Evolutionary conservation across 371 early-diverging fungal genomes (phyloP).

Genomic region (Mucor mucedo): DNA sequence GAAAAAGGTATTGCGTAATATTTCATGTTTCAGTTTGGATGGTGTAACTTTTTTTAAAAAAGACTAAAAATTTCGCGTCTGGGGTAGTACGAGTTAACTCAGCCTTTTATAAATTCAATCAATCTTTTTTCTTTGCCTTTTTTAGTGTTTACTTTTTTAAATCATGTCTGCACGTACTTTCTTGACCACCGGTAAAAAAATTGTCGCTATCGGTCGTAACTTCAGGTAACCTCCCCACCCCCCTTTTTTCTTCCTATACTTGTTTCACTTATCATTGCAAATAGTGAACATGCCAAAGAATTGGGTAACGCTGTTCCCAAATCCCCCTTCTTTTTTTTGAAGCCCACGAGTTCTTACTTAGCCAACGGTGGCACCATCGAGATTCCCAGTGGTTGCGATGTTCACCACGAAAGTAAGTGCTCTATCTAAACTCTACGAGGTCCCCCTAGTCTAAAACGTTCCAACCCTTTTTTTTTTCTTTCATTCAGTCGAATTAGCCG

Average conservation of each 20-base stretch:
- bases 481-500: slow-evolving; percentile 83
- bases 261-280: too few relatives aligned
- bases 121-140: neutral
- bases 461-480: neutral
- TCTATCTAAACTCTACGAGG: neutral
- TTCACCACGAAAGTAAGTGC: slow-evolving; percentile 85
- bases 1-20: too few relatives aligned
- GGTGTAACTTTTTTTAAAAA: too few relatives aligned
- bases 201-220: slow-evolving; percentile 93
- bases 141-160: neutral
- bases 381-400: slow-evolving; percentile 78
- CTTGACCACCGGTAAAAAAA: slow-evolving; percentile 77
- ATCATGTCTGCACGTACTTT: slow-evolving; percentile 58
- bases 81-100: too few relatives aligned
- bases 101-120: neutral
- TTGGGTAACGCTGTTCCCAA: slow-evolving; percentile 90
- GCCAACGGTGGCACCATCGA: slow-evolving; percentile 75
- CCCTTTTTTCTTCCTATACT: too few relatives aligned
- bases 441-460: neutral
- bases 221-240: slow-evolving; percentile 57
- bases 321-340: slow-evolving; percentile 91
- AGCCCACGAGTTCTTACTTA: slow-evolving; percentile 90
- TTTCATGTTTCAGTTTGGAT: too few relatives aligned
- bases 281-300: slow-evolving; percentile 90
- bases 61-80: too few relatives aligned